Conservation (phyloP, 2,329 filamentous ascomycete genomes). For the Ceratocystis papillata region DNA sequence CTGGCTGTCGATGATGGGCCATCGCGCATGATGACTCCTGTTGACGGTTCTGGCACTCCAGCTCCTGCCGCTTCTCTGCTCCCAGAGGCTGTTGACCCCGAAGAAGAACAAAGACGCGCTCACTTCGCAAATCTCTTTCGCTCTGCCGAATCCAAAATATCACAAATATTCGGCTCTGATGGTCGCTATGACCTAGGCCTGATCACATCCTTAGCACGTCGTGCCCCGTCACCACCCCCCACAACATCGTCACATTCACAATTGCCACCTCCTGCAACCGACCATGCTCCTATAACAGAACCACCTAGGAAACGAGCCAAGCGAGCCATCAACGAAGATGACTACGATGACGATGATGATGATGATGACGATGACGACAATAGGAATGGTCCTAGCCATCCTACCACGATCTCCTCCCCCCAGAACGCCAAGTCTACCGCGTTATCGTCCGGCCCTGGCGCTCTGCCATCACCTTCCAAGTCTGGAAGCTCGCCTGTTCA, state of each 20-base stretch:
- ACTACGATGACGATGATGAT: conserved; percentile 77
- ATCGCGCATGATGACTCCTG: conserved; percentile 41
- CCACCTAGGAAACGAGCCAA: conserved; percentile 63
- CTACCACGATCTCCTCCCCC: conserved; percentile 39
- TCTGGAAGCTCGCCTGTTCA: conserved; percentile 57
- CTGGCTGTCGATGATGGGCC: conserved; percentile 43
- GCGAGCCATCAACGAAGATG: conserved; percentile 70
- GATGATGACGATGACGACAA: conserved; percentile 64
- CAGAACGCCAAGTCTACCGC: conserved; percentile 37
- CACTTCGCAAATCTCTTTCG: conserved; percentile 69
- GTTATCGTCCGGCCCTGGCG: conserved; percentile 43
- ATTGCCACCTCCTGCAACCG: conserved; percentile 44
- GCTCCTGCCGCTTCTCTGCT: conserved; percentile 16
- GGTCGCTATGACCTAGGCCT: conserved; percentile 42
- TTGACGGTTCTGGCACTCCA: conserved; percentile 35
- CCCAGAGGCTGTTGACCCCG: conserved; percentile 26
- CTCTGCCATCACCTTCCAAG: conserved; percentile 57
- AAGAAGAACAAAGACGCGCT: conserved; percentile 61
- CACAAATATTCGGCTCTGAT: conserved; percentile 57
- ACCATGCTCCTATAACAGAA: conserved; percentile 48
- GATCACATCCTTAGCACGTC: conserved; percentile 49
- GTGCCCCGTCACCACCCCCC: conserved; percentile 33
- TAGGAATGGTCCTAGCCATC: conserved; percentile 41
- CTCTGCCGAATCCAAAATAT: conserved; percentile 65
- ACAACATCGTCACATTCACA: conserved; percentile 14